These are phyloP conservation scores for Corymbia citriodora DNA, from an alignment of 441 rosid genomes.

Conservation along the genomic window DNA sequence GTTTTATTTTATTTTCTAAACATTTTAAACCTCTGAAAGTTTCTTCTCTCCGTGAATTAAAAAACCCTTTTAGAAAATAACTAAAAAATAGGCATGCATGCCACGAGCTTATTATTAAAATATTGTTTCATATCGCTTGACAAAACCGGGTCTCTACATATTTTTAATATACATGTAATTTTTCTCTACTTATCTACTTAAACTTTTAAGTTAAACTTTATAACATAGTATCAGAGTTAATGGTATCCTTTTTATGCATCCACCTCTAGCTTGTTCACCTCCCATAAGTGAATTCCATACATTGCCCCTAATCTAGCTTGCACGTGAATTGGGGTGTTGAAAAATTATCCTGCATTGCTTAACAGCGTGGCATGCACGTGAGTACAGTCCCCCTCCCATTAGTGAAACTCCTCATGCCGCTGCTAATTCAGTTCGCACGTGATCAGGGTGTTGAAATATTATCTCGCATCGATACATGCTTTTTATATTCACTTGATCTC, in stretches of 20 bases:
- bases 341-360: accelerated
- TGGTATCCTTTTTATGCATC: accelerated
- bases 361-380: accelerated
- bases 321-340: not conserved
- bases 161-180: accelerated
- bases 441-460: not conserved
- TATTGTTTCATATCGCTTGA: accelerated
- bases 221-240: accelerated
- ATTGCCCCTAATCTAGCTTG: accelerated
- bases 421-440: not conserved
- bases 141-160: accelerated
- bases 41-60: accelerated
- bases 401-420: accelerated
- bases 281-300: not conserved
- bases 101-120: not conserved
- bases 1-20: not conserved
- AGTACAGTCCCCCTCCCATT: not conserved
- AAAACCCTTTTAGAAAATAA: accelerated
- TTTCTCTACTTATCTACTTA: accelerated
- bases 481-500: accelerated
- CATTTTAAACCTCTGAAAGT: not conserved
- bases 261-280: not conserved
- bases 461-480: accelerated
- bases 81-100: not conserved
- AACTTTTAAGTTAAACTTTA: accelerated